Evolutionary conservation across 2,329 filamentous ascomycete species (phyloP), one percentile per base, ranked within the genome.

Genomic region (Colletotrichum tabaci): DNA sequence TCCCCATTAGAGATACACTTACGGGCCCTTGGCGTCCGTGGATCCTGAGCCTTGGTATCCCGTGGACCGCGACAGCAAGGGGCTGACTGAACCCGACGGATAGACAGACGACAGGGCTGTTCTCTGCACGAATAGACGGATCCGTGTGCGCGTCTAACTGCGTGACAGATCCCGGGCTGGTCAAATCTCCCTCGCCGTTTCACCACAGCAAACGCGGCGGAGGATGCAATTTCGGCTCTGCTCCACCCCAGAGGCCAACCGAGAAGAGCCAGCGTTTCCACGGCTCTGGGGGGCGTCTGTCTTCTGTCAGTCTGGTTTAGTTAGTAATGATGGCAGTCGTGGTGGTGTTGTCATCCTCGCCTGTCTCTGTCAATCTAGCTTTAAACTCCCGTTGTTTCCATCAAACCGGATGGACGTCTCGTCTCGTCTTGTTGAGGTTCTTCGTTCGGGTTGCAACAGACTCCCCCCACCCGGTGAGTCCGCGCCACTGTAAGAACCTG

Each of bases 151-250:
- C 16, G 65, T 66, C 64, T 58, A 63, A 71, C 21, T 49, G 44
- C 16, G 46, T 30, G 50, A 49, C 61, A 63, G 56, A 61, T 57
- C 67, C 56, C 55, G 58, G 68, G 38, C 68, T 60, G 68, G 58
- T 68, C 68, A 67, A 71, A 68, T 71, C 68, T 71, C 58, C 68
- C 58, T 71, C 52, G 52, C 65, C 66, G 65, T 71, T 71, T 71
- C 68, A 71, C 66, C 65, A 71, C 65, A n/a, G 60, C 64, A 58
- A 63, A 71, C 52, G 50, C 53, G 65, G 65, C 58, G 50, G 68
- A 71, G 65, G 68, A 53, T 21, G 68, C 68, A 71, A 71, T 68
- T 71, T 71, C 68, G 58, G 38, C 52, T 38, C 18, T 63, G 58
- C 68, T 47, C 68, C 68, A 68, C 65, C 64, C 49, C 50, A 53